These are phyloP conservation scores for Gossypium anomalum DNA, from an alignment of 345 rosid genomes.

Conservation along the genomic window DNA sequence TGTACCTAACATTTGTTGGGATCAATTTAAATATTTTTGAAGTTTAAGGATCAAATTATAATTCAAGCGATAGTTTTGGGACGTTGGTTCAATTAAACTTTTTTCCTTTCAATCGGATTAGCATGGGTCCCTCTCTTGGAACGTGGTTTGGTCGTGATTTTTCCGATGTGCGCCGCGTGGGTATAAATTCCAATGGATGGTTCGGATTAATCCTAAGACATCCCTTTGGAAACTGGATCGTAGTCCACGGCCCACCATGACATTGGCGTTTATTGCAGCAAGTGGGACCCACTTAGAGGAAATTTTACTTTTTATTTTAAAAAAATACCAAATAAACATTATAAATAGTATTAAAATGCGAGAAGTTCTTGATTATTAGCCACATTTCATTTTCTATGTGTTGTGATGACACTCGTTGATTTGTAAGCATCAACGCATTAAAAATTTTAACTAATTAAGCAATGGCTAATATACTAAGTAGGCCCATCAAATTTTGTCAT, in stretches of 20 bases:
- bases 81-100: too few species aligned
- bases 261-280: too few species aligned
- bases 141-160: not conserved
- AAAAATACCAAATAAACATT: too few species aligned
- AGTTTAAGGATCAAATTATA: too few species aligned
- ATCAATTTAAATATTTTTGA: too few species aligned
- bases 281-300: not conserved
- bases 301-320: too few species aligned
- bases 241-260: constrained; percentile 5
- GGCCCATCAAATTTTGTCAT: not conserved
- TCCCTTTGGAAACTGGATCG: not conserved
- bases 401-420: not conserved
- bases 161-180: constrained; percentile 2
- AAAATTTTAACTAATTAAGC: too few species aligned
- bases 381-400: not conserved
- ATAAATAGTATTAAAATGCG: too few species aligned
- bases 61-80: too few species aligned
- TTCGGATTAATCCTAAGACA: not conserved
- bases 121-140: not conserved
- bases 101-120: not conserved
- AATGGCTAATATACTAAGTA: too few species aligned
- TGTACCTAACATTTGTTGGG: too few species aligned
- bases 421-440: not conserved
- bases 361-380: not conserved
- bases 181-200: not conserved